Percentiles rank a stretch among this genome's conserved stretches.
These are phyloP conservation scores for Trypanosoma conorhini DNA, from an alignment of 208 protist genomes.

Conservation along the genomic window DNA sequence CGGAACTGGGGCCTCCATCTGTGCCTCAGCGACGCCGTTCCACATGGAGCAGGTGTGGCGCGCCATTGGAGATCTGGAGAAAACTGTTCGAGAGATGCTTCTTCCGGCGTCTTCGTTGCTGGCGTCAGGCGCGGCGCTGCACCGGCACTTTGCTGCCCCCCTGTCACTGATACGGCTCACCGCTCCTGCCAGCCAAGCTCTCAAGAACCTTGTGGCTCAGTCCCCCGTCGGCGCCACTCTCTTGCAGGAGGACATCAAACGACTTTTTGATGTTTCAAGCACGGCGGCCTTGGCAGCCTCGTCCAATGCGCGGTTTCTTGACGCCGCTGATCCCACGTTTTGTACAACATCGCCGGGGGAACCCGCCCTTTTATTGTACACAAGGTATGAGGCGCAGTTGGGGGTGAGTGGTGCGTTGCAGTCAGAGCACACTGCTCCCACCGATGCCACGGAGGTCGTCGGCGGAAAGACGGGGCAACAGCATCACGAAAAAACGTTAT, in stretches of 20 bases:
- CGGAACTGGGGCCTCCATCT: not conserved
- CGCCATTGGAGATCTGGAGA: slow-evolving; percentile 27
- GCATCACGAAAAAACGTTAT: slow-evolving; percentile 5
- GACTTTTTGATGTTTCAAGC: slow-evolving; percentile 39
- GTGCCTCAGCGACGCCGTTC: not conserved
- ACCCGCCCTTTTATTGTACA: slow-evolving; percentile 25
- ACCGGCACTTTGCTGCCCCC: slow-evolving; percentile 27
- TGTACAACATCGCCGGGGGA: slow-evolving; percentile 23
- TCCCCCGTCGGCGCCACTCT: slow-evolving; percentile 55
- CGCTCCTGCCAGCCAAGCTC: slow-evolving; percentile 47
- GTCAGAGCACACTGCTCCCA: not conserved
- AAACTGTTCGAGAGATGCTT: slow-evolving; percentile 7
- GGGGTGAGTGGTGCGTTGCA: not conserved
- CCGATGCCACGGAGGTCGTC: not conserved
- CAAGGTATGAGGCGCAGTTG: slow-evolving; percentile 26
- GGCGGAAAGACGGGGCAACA: not conserved
- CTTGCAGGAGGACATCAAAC: slow-evolving; percentile 57
- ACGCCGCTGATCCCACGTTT: slow-evolving; percentile 20
- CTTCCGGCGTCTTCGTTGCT: not conserved
- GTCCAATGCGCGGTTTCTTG: slow-evolving; percentile 1
- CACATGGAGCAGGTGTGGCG: slow-evolving; percentile 18
- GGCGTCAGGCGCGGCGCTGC: not conserved
- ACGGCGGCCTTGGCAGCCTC: slow-evolving; percentile 1
- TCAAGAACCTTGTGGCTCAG: slow-evolving; percentile 64
- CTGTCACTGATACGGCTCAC: slow-evolving; percentile 43